Evolutionary conservation across 495 filamentous ascomycete species (phyloP), one percentile per base, ranked within the genome.

Genomic region (Hyaloscypha hepaticicola): DNA sequence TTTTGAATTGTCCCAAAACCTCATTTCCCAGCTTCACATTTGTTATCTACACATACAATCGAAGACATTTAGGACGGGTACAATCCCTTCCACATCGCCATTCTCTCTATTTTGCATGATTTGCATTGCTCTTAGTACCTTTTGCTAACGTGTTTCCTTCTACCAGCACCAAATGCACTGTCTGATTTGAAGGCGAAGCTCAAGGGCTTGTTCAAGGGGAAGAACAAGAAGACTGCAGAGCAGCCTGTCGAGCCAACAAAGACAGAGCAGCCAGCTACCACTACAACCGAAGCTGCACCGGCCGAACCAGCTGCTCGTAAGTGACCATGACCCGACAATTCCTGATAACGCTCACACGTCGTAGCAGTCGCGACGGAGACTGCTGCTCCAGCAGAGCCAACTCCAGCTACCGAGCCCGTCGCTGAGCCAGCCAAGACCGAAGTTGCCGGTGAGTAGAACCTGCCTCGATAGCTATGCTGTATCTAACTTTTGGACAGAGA

Each of bases 201-300:
- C 73, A 82, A 82, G 69, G 82, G 80, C 62, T 69, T 86, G 38
- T 79, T 87, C 14, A 72, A 78, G 53, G 66, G 62, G 66, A 76
- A 66, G 50, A 64, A 53, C 51, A 73, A 72, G 57, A 72, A 68
- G 63, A 5, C 33, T 19, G 69, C 57, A 25, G 69, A 73, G 58
- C 61, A 72, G 34, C 64, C 73, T 28, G 64, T 50, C 21, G 71
- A 68, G 24, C 31, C 64, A 24, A 63, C 50, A 19, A 53, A 45
- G n/a, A 58, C 55, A 8, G 58, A 49, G 28, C 34, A 52, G 26
- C 31, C 64, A n/a, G 34, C 64, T 26, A 45, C 52, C 34, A 22
- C 60, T 41, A 16, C 38, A 2, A 65, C 66, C 9, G 63, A 63
- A 27, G 61, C 68, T 55, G 55, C 66, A 24, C 38, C 58, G 6